These are phyloP conservation scores for Marchantia polymorpha DNA, from an alignment of 225 moss, liverwort and hornwort species.

Conservation along the genomic window DNA sequence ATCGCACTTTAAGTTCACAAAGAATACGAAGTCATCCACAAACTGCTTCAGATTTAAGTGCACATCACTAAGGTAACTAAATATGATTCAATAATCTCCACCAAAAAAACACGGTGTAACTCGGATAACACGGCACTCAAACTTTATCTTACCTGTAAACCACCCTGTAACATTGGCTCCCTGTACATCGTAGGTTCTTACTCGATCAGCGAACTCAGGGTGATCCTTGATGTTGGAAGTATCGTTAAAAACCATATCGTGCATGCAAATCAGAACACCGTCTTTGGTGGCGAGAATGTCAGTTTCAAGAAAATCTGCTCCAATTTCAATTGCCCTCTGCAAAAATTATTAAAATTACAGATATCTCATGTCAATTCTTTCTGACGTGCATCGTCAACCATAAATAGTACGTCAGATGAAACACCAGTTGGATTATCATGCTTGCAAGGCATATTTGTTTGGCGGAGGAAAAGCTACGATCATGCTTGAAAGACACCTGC, in stretches of 20 bases:
- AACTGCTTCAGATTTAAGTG: too few species aligned
- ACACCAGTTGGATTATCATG: too few species aligned
- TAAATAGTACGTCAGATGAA: too few species aligned
- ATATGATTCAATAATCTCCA: too few species aligned
- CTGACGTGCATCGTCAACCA: too few species aligned
- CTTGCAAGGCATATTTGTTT: too few species aligned
- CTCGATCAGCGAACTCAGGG: conserved; percentile 60
- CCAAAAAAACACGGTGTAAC: too few species aligned
- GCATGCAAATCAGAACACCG: conserved; percentile 69
- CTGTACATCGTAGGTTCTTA: conserved; percentile 69
- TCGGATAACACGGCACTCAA: too few species aligned
- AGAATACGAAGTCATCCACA: too few species aligned
- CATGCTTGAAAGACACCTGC: not conserved
- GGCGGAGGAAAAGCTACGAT: not conserved
- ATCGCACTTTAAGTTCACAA: too few species aligned
- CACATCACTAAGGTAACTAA: too few species aligned
- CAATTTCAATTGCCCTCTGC: conserved; percentile 79
- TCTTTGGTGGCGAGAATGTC: conserved; percentile 80
- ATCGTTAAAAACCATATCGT: conserved; percentile 58
- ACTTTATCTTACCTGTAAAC: conserved; percentile 51
- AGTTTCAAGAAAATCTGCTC: conserved; percentile 88
- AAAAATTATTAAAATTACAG: not conserved
- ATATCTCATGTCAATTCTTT: too few species aligned
- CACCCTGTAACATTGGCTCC: conserved; percentile 53
- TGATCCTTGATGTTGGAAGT: conserved; percentile 59